Evolutionary conservation across 2,329 filamentous ascomycete genomes (phyloP), one percentile per base, ranked within the genome.

Genomic region (Pseudopithomyces chartarum): DNA sequence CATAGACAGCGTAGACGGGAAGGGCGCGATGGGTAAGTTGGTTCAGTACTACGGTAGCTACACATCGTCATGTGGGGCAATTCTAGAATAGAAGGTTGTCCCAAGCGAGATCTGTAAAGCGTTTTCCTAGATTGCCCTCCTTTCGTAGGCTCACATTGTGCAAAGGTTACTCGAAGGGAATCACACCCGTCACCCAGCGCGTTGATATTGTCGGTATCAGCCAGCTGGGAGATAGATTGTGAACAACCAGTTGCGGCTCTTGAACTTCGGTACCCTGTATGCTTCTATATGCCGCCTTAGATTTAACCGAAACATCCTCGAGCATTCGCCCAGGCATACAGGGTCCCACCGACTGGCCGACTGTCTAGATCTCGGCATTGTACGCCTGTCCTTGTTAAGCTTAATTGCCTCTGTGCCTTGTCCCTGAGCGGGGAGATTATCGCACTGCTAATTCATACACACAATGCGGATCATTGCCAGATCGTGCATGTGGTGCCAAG

Each of bases 171-270:
- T 17, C 26, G 47, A 29, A 59, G 40, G 20, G 33, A 40, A 50
- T 7, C 10, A 32, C 26, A 40, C 46, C 45, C 44, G 34, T 43
- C 17, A 50, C 57, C 57, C 40, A 54, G 45, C 40, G 36, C 49
- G 34, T 15, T 39, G 52, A 45, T 54, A 58, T 32, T 59, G 60
- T 59, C 59, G 60, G 54, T 55, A 44, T 10, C 29, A 38, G 40
- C 56, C 56, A 58, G 52, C 55, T 51, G 42, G 56, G 54, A 23
- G 43, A 33, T 63, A 64, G 52, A 64, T 63, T 64, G 53, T 56
- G 39, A 34, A 51, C 47, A 52, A 52, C 45, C 52, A 45, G 53
- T 52, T 60, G 53, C 39, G 54, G 54, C 58, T 57, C 60, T 51
- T 46, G 36, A 46, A 52, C 23, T 38, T 55, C 56, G 45, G 59